phyloP scores from a whole-genome alignment of 129 eudicot species.

The Ambrosia trifida region DNA sequence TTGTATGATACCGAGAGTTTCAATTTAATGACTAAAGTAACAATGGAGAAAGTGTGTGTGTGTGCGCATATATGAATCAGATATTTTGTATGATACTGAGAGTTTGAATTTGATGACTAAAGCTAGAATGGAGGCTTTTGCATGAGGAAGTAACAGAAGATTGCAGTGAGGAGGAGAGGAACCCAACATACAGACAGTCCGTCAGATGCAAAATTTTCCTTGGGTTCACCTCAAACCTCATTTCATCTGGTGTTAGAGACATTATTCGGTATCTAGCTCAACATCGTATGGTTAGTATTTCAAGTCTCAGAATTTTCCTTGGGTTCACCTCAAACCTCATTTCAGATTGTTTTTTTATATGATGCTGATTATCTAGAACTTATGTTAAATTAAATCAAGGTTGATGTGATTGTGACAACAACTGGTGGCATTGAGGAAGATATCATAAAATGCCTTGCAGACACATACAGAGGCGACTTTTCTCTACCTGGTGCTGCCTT shows the following conservation, averaged over 20 bases:
- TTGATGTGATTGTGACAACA: constrained; percentile 91
- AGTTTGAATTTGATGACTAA: no score
- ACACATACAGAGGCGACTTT: constrained; percentile 70
- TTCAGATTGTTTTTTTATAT: not conserved
- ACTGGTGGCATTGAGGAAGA: constrained; percentile 62
- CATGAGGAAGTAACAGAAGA: not conserved
- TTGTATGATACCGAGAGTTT: no score
- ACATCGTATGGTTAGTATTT: constrained; percentile 81
- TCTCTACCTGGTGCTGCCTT: constrained; percentile 80
- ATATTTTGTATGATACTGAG: not conserved
- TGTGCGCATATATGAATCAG: not conserved
- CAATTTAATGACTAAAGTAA: no score
- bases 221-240: constrained; percentile 92
- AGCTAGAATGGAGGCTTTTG: not conserved
- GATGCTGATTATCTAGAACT: not conserved
- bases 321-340: no score
- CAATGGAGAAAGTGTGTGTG: not conserved
- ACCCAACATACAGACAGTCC: constrained; percentile 47
- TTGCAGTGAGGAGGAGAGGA: no score
- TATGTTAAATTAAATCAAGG: constrained; percentile 39
- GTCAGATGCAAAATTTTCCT: constrained; percentile 83
- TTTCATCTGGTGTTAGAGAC: constrained; percentile 89
- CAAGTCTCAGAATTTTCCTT: no score
- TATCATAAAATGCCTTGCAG: no score
- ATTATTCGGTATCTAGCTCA: constrained; percentile 78